phyloP scores from a whole-genome alignment of 805 yeast species.

The Saccharomycopsis sp. region DNA sequence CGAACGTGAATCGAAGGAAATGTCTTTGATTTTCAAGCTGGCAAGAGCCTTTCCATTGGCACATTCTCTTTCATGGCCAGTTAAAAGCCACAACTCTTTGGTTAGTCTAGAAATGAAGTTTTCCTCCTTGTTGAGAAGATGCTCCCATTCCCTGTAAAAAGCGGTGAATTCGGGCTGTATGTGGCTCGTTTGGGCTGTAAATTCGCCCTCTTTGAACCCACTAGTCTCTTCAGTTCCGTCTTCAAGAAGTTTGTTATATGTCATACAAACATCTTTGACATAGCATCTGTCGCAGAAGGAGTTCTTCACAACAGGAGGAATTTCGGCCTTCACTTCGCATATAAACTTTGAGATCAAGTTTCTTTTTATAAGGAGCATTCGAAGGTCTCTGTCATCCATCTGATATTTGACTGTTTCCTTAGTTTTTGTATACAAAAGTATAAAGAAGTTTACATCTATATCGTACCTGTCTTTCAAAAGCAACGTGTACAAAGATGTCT shows the following conservation, averaged over 20 bases:
- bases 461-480: slow-evolving; percentile 76
- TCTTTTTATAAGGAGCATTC: slow-evolving; percentile 62
- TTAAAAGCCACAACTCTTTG: slow-evolving; percentile 63
- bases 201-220: slow-evolving; percentile 45
- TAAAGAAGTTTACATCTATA: slow-evolving; percentile 53
- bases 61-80: slow-evolving; percentile 51
- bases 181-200: slow-evolving; percentile 44
- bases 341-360: slow-evolving; percentile 59
- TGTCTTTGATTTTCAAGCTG: slow-evolving; percentile 36
- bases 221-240: slow-evolving; percentile 47
- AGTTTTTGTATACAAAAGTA: slow-evolving; percentile 68
- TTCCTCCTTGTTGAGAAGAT: slow-evolving; percentile 67
- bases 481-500: slow-evolving; percentile 74
- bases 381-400: slow-evolving; percentile 48
- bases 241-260: slow-evolving; percentile 52
- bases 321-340: slow-evolving; percentile 39
- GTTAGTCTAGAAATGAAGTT: slow-evolving; percentile 43
- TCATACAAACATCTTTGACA: slow-evolving; percentile 54
- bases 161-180: slow-evolving; percentile 38
- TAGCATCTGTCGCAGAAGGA: slow-evolving; percentile 59
- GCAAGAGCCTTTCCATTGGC: slow-evolving; percentile 55
- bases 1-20: slow-evolving; percentile 22
- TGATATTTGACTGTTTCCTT: slow-evolving; percentile 49
- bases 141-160: slow-evolving; percentile 72
- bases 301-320: slow-evolving; percentile 49